Evolutionary conservation across 2,329 filamentous ascomycete genomes (phyloP).

Genomic region (Colletotrichum liaoningense): DNA sequence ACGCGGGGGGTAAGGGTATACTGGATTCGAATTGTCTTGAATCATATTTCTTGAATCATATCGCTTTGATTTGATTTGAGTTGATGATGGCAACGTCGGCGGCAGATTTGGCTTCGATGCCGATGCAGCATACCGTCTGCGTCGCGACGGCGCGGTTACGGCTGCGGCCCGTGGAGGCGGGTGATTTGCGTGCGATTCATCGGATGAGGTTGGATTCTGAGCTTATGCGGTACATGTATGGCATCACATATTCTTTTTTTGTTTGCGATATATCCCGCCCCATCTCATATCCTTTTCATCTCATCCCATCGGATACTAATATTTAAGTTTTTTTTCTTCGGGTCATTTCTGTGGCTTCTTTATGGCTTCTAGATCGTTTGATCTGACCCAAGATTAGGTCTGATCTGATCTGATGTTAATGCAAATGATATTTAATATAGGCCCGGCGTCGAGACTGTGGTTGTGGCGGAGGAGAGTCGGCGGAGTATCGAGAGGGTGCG

Average conservation of each 20-base stretch:
- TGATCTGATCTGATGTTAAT: background rate
- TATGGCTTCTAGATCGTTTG: too few species aligned
- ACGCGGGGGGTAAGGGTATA: too few species aligned
- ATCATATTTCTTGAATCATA: too few species aligned
- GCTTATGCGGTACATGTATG: background rate
- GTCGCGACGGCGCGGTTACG: background rate
- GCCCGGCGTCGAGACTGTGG: background rate
- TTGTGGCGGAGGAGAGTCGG: background rate
- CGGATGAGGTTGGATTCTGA: background rate
- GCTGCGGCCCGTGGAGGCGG: background rate
- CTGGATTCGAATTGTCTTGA: too few species aligned
- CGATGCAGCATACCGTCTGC: background rate
- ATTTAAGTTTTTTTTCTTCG: background rate
- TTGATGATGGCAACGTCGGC: background rate
- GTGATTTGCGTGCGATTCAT: background rate
- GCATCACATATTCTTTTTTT: background rate
- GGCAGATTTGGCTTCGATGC: background rate
- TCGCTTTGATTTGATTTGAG: too few species aligned
- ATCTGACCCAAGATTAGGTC: too few species aligned
- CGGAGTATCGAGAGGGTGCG: background rate
- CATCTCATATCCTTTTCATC: background rate
- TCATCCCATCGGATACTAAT: too few species aligned
- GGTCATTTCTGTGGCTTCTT: background rate
- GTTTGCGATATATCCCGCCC: background rate
- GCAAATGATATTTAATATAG: background rate